Percentiles rank a stretch among this genome's conserved stretches.
Evolutionary conservation across 148 eudicot species (phyloP).

Genomic region (Agrostemma githago): DNA sequence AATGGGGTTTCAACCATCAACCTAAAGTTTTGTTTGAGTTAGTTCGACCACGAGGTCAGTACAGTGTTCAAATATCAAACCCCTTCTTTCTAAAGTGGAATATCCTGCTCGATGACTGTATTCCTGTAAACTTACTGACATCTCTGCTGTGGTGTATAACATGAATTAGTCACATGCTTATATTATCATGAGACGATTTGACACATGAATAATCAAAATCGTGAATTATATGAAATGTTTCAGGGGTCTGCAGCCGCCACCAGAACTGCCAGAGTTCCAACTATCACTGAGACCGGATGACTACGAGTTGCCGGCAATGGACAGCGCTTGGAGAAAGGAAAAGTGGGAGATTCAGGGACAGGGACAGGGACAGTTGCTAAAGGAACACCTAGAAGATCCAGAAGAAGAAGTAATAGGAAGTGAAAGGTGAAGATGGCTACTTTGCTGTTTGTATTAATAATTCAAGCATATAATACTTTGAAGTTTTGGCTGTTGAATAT

Average conservation of each 20-base stretch:
- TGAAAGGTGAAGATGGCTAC: neutral
- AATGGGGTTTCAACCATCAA: no score
- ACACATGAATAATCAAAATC: neutral
- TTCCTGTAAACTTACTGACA: no score
- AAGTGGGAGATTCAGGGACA: slow-evolving; percentile 54
- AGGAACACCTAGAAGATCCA: slow-evolving; percentile 51
- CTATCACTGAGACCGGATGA: slow-evolving; percentile 84
- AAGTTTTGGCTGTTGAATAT: neutral
- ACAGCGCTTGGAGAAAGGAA: slow-evolving; percentile 54
- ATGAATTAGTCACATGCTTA: no score
- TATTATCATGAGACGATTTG: no score
- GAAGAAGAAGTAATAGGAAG: slow-evolving; percentile 25
- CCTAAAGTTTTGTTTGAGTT: no score
- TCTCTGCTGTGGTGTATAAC: no score
- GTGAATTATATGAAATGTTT: slow-evolving; percentile 10
- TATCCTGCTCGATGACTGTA: no score
- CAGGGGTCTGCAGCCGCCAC: slow-evolving; percentile 62
- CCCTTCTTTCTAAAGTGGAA: no score
- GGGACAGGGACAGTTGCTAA: slow-evolving; percentile 48
- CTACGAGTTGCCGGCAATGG: slow-evolving; percentile 58
- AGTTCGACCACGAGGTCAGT: no score
- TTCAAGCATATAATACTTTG: neutral
- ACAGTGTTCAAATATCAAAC: no score
- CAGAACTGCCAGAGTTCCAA: slow-evolving; percentile 88
- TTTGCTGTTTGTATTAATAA: slow-evolving; percentile 5